Evolutionary conservation across 495 filamentous ascomycete genomes (phyloP).

Genomic region (Xylaria scruposa): DNA sequence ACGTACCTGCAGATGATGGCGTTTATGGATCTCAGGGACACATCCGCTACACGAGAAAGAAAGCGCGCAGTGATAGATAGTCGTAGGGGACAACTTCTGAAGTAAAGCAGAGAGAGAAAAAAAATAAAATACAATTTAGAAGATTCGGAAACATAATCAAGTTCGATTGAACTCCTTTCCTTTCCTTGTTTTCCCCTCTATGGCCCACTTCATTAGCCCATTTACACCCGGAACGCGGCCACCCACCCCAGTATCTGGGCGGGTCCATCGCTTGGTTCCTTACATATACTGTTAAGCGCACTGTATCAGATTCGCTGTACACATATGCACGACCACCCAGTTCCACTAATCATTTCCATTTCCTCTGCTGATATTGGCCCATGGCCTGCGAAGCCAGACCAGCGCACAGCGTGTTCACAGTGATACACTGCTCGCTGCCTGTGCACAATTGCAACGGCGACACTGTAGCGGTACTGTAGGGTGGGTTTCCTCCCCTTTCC

Average conservation of each 20-base stretch:
- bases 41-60: background rate
- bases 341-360: slow-evolving; percentile 21
- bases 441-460: background rate
- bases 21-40: background rate
- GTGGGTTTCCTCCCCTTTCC: slow-evolving; percentile 15
- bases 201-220: slow-evolving; percentile 3
- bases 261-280: background rate
- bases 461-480: background rate
- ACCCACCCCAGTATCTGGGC: slow-evolving; percentile 10
- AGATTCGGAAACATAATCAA: background rate
- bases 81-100: background rate
- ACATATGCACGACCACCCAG: slow-evolving; percentile 2
- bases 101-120: background rate
- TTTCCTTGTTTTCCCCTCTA: slow-evolving; percentile 12
- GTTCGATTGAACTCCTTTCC: background rate
- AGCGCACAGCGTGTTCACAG: slow-evolving; percentile 14
- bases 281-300: background rate
- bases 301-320: background rate
- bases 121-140: background rate
- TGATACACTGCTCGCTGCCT: slow-evolving; percentile 7
- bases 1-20: slow-evolving; percentile 14
- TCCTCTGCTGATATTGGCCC: slow-evolving; percentile 8
- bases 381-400: background rate
- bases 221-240: slow-evolving; percentile 1
- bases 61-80: background rate